Percentiles rank a stretch among this genome's conserved stretches.
Evolutionary conservation across 441 rosid species (phyloP).

Genomic region (Metrosideros polymorpha): DNA sequence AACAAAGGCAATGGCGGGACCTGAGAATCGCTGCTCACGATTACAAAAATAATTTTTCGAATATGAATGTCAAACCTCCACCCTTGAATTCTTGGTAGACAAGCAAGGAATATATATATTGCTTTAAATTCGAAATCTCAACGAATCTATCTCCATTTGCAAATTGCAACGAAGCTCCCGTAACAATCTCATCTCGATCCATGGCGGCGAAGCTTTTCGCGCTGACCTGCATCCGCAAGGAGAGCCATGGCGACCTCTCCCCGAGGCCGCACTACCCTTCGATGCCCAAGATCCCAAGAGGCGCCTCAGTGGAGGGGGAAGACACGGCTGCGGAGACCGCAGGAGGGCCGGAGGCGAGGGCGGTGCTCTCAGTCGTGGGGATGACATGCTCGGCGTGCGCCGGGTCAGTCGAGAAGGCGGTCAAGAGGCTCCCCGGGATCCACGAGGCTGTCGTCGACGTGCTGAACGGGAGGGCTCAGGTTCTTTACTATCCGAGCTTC

Average conservation of each 20-base stretch:
- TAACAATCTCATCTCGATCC: not conserved
- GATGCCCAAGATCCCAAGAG: conserved; percentile 56
- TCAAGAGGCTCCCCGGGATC: conserved; percentile 75
- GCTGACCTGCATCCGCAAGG: conserved; percentile 50
- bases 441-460: conserved; percentile 64
- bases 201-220: conserved; percentile 72
- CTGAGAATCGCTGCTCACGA: not conserved
- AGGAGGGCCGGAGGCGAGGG: conserved; percentile 34
- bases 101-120: not conserved
- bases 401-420: conserved; percentile 81
- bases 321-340: not conserved
- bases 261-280: conserved; percentile 56
- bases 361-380: conserved; percentile 52
- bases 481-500: not conserved
- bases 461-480: conserved; percentile 37
- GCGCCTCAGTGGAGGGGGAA: conserved; percentile 22
- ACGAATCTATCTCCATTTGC: not conserved
- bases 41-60: not conserved
- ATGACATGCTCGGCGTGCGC: conserved; percentile 91
- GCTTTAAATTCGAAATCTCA: not conserved
- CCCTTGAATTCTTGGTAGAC: not conserved
- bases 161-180: not conserved
- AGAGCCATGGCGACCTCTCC: conserved; percentile 28
- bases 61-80: not conserved
- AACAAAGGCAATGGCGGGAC: not conserved